These are phyloP conservation scores for Endocalyx cinctus DNA, from an alignment of 2,329 filamentous ascomycete species.

Conservation along the genomic window DNA sequence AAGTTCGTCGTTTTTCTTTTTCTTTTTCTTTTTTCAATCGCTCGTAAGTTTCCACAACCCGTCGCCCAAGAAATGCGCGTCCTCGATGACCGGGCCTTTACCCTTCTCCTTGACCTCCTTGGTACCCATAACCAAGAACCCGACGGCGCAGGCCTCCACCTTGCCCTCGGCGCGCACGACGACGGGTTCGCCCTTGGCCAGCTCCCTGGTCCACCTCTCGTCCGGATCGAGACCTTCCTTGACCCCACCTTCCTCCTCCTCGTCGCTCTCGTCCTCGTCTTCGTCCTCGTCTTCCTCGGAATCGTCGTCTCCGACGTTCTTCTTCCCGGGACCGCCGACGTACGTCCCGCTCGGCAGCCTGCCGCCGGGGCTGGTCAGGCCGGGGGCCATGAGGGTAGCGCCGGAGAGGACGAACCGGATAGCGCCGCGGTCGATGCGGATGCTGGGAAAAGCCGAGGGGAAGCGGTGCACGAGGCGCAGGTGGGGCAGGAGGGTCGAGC, in stretches of 20 bases:
- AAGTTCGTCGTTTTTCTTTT: too few relatives aligned
- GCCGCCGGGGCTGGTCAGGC: slow-evolving; percentile 79
- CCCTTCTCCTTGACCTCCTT: slow-evolving; percentile 90
- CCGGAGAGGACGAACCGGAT: slow-evolving; percentile 95
- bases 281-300: slow-evolving; percentile 17
- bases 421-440: slow-evolving; percentile 91
- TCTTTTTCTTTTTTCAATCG: too few relatives aligned
- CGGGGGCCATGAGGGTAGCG: slow-evolving; percentile 93
- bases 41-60: slow-evolving; percentile 74
- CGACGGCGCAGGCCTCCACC: slow-evolving; percentile 83
- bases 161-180: slow-evolving; percentile 92
- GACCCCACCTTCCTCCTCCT: slow-evolving; percentile 11
- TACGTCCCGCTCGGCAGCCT: slow-evolving; percentile 69
- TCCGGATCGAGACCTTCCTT: slow-evolving; percentile 11
- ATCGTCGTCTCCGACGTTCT: slow-evolving; percentile 25
- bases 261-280: slow-evolving; percentile 14
- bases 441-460: slow-evolving; percentile 73
- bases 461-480: slow-evolving; percentile 86
- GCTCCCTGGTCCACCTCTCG: slow-evolving; percentile 56
- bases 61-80: slow-evolving; percentile 90
- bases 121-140: slow-evolving; percentile 76
- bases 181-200: slow-evolving; percentile 78
- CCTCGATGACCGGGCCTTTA: slow-evolving; percentile 91
- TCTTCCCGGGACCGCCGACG: slow-evolving; percentile 7
- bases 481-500: slow-evolving; percentile 74